Base-by-base conservation (phyloP, 169 alveolate genomes). In the Plasmodium billcollinsi region DNA sequence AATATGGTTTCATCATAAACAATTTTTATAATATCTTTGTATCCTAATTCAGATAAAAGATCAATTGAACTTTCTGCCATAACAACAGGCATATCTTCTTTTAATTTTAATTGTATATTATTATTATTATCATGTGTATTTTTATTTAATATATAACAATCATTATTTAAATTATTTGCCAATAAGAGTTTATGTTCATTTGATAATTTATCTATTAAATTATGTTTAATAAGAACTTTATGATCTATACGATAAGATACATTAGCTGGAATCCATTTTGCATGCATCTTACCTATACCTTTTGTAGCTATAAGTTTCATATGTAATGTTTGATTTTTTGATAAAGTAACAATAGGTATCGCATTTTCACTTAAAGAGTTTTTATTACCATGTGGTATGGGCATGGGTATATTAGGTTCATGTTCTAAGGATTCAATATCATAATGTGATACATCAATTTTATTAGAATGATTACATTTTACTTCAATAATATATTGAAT, bases 221-320 rank as follows among this genome's bases (percentile, higher is more conserved):
- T 71, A 78, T 88, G 71, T 85, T 90, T 92, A 73, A 94, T 93
- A 47, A 88, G 47, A 88, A 92, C 74, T 71, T 95, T 86, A 50
- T 95, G 93, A 85, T 94, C 95, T 88, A 95, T 93, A 88, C 95
- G 88, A 88, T 93, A 95, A 47, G 98, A 97, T 9, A 97, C 98
- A 76, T 97, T 95, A 1, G 98, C 99, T 3, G 99, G 99, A 54
- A 97, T 95, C 99, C 99, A 98, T 90, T 98, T 98, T 2, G 99
- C 99, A 94, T 98, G 99, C 92, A 96, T 96, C 90, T 98, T 98
- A 3, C 99, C 99, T 21, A 97, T 96, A 15, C 99, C 99, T 94
- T 98, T 97, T 62, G 97, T 95, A 1, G 99, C 99, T 26, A 97
- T 97, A 88, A 97, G 88, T 75, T 97, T 96, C 96, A 97, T 94